Evolutionary conservation across 345 rosid genomes (phyloP), one percentile per base, ranked within the genome.

Genomic region (Gossypium bickii): DNA sequence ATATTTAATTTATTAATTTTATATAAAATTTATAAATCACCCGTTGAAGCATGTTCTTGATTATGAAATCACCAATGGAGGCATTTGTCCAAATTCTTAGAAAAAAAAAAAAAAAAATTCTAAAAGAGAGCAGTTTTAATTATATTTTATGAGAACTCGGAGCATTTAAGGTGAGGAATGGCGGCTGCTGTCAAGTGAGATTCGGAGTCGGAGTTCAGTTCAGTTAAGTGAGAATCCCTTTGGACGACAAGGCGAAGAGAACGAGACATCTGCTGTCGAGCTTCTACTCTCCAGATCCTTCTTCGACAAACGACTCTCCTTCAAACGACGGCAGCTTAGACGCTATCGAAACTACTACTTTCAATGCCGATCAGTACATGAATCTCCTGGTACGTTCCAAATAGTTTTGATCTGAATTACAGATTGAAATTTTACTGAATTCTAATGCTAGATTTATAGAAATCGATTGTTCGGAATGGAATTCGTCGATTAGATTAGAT

Each of bases 241-340:
- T 90, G 97, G 99, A 95, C 71, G 99, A 93, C 58, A 95, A 95
- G 83, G 99, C 99, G 70, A 95, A 91, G 94, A 87, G 98, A 77
- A 95, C 85, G 97, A 90, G 99, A 81, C 97, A 95, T 93, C 94
- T 93, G 79, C 76, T 95, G 12, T 90, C 98, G 67, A 95, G 98
- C 87, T 95, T 93, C 81, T 95, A 95, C 83, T 80, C 97, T 78
- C 98, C 98, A 3, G 98, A 90, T 89, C 98, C 97, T 81, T 85
- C 97, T 17, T 60, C 84, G 62, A 74, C 90, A 3, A 29, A 89
- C 1, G 49, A 53, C 73, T 66, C 68, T 66, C 70, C 92, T 45
- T 81, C 93, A 4, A 87, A 80, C 67, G 74, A 16, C 73, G 69
- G 78, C 53, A 81, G 96, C n/a, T 81, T 94, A 56, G 99, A 94